These are phyloP conservation scores for Xylaria intraflava DNA, from an alignment of 495 filamentous ascomycete species.

Conservation along the genomic window DNA sequence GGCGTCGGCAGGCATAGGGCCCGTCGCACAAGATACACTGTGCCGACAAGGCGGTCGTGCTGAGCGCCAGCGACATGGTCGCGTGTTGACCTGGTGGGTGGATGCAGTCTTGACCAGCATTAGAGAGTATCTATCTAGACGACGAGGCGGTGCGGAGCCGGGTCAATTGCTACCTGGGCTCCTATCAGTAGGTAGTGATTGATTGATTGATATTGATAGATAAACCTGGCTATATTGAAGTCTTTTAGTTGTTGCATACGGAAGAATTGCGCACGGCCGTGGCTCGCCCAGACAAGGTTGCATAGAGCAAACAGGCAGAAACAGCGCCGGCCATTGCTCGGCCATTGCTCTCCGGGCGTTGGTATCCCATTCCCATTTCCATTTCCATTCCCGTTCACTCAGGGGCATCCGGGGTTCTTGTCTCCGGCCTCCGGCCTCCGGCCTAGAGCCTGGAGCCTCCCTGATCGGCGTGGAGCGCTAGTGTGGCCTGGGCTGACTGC, in stretches of 20 bases:
- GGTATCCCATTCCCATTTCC: too few relatives aligned
- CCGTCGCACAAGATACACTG: neutral
- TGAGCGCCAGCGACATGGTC: neutral
- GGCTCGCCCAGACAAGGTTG: neutral
- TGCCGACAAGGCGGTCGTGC: too few relatives aligned
- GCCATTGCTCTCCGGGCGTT: too few relatives aligned
- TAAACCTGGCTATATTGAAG: too few relatives aligned
- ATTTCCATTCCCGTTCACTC: too few relatives aligned
- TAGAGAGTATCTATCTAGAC: conserved; percentile 7
- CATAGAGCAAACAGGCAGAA: neutral
- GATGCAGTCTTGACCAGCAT: neutral
- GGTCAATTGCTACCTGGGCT: neutral
- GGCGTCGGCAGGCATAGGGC: too few relatives aligned
- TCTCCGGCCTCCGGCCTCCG: too few relatives aligned
- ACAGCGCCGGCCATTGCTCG: too few relatives aligned
- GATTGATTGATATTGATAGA: neutral
- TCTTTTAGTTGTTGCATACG: too few relatives aligned
- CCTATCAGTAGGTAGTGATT: neutral
- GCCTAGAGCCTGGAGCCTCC: too few relatives aligned
- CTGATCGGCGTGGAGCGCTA: neutral
- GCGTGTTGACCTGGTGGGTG: neutral
- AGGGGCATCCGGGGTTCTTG: too few relatives aligned
- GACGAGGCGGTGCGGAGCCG: neutral
- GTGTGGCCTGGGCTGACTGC: neutral
- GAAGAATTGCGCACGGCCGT: neutral